Evolutionary conservation across 176 grass and related monocot genomes (phyloP), one percentile per base, ranked within the genome.

Genomic region (Rhipidocladum racemiflorum): DNA sequence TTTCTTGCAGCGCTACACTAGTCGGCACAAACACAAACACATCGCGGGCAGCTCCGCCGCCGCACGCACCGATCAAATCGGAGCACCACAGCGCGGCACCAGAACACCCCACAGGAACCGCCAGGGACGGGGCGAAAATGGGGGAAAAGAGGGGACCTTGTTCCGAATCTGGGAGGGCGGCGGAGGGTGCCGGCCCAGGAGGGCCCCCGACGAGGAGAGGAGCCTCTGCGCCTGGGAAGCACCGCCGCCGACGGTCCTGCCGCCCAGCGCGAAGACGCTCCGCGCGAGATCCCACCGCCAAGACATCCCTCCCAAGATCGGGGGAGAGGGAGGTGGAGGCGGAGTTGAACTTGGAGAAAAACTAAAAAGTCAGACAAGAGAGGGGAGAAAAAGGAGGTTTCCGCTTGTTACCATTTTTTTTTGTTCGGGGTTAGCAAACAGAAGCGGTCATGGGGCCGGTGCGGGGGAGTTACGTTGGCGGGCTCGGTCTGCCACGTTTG

Each of bases 261-360:
- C 14, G 77, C 18, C 55, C 16, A 86, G 83, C 57, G 77, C n/a
- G 56, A 78, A 65, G 65, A 59, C 35, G 56, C 88, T 78, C 45
- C 88, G 83, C 28, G 88, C 83, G 28, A 89, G 65, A 66, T 78
- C 78, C 88, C 88, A 82, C 16, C 72, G 83, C 83, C 78, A 82
- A n/a, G 88, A 77, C 88, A 89, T 89, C 61, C 5, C 68, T 80
- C 51, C 81, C 68, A 71, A 65, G 88, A 90, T 90, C 73, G 79
- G 11, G 70, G 76, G 49, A 43, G 20, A 38, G 24, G 40, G 14
- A 21, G 82, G 61, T 39, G 40, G 14, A 21, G 82, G 61, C 39
- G 40, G 48, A 8, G 43, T 9, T 29, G 84, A 89, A 42, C 83
- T 89, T 86, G 88, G 64, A 81, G 78, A 86, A 66, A 81, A 86